phyloP scores from a whole-genome alignment of 495 filamentous ascomycete species.

The Podospora conica region DNA sequence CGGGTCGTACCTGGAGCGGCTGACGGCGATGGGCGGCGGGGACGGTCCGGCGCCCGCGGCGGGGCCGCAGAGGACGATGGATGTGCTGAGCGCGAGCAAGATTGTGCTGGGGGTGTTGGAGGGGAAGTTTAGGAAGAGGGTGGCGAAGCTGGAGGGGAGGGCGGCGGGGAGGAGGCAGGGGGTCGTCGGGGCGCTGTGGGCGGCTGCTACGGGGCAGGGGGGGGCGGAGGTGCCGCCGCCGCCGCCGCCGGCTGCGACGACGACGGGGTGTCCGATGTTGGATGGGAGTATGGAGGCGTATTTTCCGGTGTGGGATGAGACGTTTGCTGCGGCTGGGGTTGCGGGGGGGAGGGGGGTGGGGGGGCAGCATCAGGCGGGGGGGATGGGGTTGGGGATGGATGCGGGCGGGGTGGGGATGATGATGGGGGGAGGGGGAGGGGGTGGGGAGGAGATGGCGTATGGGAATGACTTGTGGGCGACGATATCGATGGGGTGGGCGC shows the following conservation, averaged over 20 bases:
- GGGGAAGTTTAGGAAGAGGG: conserved; percentile 32
- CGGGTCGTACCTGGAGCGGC: conserved; percentile 22
- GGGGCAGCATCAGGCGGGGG: not conserved
- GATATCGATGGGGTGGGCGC: conserved; percentile 32
- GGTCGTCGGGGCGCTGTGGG: not conserved
- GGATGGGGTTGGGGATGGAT: not conserved
- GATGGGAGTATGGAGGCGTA: conserved; percentile 40
- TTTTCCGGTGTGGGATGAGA: conserved; percentile 37
- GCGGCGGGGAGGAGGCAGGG: not conserved
- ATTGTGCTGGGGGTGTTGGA: conserved; percentile 36
- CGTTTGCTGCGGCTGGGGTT: conserved; percentile 8
- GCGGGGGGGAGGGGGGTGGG: not conserved
- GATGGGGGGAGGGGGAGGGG: not conserved
- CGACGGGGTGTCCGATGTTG: conserved; percentile 39
- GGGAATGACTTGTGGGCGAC: conserved; percentile 30
- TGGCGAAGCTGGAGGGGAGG: conserved; percentile 27
- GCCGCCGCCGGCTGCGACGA: not conserved
- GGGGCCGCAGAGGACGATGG: conserved; percentile 11
- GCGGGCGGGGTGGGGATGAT: not conserved
- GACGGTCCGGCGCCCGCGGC: not conserved
- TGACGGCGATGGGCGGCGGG: conserved; percentile 21
- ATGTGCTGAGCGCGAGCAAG: conserved; percentile 33
- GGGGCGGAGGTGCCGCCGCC: not conserved
- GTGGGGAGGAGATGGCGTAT: conserved; percentile 6
- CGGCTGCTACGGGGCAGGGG: conserved; percentile 1